Percentiles rank a stretch among this genome's conserved stretches.
phyloP scores from a whole-genome alignment of 2,329 filamentous ascomycete species.

The Cylindrodendrum hubeiense region DNA sequence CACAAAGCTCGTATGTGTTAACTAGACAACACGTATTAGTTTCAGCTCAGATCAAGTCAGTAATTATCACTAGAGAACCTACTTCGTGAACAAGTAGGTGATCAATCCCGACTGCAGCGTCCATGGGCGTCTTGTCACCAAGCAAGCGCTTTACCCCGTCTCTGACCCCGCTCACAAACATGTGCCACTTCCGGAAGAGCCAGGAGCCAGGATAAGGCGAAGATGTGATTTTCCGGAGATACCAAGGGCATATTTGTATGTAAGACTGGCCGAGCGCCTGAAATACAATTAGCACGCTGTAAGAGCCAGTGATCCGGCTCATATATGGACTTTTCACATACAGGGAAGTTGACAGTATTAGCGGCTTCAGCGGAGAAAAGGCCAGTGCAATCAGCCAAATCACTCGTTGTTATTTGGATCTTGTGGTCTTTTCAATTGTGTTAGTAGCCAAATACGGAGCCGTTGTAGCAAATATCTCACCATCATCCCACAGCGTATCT shows the following conservation, averaged over 20 bases:
- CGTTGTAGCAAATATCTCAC: background rate
- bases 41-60: background rate
- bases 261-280: background rate
- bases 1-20: background rate
- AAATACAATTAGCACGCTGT: background rate
- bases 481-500: background rate
- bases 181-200: background rate
- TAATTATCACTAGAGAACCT: background rate
- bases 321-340: background rate
- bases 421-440: background rate
- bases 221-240: background rate
- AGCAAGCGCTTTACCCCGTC: background rate
- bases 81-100: slow-evolving; percentile 2
- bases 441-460: background rate
- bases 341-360: background rate
- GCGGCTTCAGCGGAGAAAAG: background rate
- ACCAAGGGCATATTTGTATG: slow-evolving; percentile 4
- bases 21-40: background rate
- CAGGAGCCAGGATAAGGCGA: slow-evolving; percentile 2
- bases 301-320: background rate
- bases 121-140: background rate
- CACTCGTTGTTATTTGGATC: background rate
- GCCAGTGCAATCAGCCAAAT: background rate
- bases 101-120: background rate
- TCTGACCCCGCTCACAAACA: background rate